These are phyloP conservation scores for Gnomoniopsis sp. DNA, from an alignment of 2,329 filamentous ascomycete genomes.

Conservation along the genomic window DNA sequence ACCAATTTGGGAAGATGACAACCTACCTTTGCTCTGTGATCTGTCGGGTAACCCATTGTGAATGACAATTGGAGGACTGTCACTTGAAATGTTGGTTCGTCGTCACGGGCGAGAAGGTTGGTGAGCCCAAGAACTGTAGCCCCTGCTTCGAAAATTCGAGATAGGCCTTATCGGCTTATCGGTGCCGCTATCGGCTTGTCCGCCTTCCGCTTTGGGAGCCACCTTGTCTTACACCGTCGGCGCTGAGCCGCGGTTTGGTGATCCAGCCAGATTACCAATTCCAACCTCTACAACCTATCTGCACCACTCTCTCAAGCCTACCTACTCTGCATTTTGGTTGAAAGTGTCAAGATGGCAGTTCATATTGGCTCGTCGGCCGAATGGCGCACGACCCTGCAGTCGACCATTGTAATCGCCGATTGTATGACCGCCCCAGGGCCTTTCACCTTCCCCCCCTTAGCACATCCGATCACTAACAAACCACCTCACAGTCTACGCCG, in stretches of 20 bases:
- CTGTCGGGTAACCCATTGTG: neutral
- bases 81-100: neutral
- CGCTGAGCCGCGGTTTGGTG: neutral
- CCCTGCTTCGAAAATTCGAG: neutral
- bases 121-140: neutral
- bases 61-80: neutral
- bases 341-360: slow-evolving; percentile 39
- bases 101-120: neutral
- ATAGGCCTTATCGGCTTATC: neutral
- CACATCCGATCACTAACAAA: slow-evolving; percentile 14
- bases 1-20: neutral
- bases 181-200: neutral
- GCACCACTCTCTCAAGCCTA: neutral
- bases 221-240: neutral
- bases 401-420: slow-evolving; percentile 78
- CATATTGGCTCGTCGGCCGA: slow-evolving; percentile 64
- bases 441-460: slow-evolving; percentile 17
- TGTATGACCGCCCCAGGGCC: slow-evolving; percentile 70
- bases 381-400: slow-evolving; percentile 68
- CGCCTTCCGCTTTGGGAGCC: neutral
- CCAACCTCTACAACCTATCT: neutral
- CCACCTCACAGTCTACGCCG: slow-evolving; percentile 71
- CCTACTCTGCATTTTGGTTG: neutral
- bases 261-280: slow-evolving; percentile 16
- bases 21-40: slow-evolving; percentile 21